Percentiles rank a stretch among this genome's conserved stretches.
Evolutionary conservation across 148 eudicot species (phyloP).

Genomic region (Silene conica): DNA sequence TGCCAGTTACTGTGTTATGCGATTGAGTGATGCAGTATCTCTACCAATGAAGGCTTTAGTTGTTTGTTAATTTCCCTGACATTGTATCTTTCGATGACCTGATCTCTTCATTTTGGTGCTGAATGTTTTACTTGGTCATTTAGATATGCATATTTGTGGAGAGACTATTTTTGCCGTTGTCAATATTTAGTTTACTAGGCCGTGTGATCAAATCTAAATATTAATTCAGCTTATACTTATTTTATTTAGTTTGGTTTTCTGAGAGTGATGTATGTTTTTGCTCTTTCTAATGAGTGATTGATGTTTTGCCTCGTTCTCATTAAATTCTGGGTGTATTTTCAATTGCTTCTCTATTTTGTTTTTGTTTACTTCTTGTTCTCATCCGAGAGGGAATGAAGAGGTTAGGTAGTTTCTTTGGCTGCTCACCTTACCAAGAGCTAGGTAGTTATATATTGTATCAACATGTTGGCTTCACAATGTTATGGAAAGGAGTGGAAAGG

Average conservation of each 20-base stretch:
- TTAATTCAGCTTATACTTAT: neutral
- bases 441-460: too few relatives aligned
- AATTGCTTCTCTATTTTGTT: neutral
- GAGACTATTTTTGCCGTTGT: neutral
- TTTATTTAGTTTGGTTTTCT: neutral
- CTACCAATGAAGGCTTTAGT: neutral
- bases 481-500: too few relatives aligned
- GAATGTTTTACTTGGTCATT: neutral
- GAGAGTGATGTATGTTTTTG: neutral
- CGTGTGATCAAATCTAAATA: neutral
- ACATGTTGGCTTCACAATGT: too few relatives aligned
- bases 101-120: neutral
- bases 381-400: neutral
- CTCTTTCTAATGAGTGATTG: neutral
- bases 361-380: neutral
- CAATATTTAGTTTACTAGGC: neutral
- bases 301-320: neutral
- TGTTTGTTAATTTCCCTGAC: neutral
- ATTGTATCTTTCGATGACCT: neutral
- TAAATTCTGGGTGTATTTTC: neutral
- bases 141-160: neutral
- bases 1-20: neutral
- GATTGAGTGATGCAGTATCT: slow-evolving; percentile 2
- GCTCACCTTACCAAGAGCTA: too few relatives aligned
- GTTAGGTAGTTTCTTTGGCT: too few relatives aligned